phyloP scores from a whole-genome alignment of 2,329 filamentous ascomycete genomes.

The Stagonosporopsis chrysanthemi region DNA sequence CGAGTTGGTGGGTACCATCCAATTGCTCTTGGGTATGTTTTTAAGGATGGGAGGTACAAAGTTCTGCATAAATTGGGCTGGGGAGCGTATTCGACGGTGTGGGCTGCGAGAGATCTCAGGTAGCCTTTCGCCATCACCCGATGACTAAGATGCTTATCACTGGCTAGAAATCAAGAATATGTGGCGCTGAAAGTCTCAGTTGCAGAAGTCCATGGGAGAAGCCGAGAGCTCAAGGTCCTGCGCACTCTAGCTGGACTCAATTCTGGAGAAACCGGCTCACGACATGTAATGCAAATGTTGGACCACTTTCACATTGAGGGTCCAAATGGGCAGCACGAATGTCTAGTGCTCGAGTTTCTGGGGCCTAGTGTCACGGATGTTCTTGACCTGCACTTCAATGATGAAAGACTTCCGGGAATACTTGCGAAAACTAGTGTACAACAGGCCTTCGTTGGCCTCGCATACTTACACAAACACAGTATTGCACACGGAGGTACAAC shows the following conservation, averaged over 20 bases:
- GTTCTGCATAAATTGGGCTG: slow-evolving; percentile 35
- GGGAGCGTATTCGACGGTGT: slow-evolving; percentile 35
- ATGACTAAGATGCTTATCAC: too few relatives aligned
- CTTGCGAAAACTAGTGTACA: slow-evolving; percentile 49
- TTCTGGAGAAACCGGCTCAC: slow-evolving; percentile 4
- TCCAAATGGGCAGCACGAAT: slow-evolving; percentile 57
- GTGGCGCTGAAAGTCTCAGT: slow-evolving; percentile 9
- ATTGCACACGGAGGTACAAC: slow-evolving; percentile 42
- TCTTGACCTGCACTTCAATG: slow-evolving; percentile 43
- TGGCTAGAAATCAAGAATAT: slow-evolving; percentile 1
- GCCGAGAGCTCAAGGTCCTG: slow-evolving; percentile 1
- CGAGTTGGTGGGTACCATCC: slow-evolving; percentile 37
- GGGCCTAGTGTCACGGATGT: slow-evolving; percentile 51
- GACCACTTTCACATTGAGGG: slow-evolving; percentile 51
- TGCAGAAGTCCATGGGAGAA: neutral
- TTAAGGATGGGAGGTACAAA: slow-evolving; percentile 31
- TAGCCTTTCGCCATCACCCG: neutral
- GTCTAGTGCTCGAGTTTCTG: slow-evolving; percentile 54
- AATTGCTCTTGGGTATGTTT: slow-evolving; percentile 25
- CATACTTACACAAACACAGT: slow-evolving; percentile 28
- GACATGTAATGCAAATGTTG: slow-evolving; percentile 47
- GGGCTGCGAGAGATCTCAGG: slow-evolving; percentile 19
- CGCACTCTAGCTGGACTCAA: neutral
- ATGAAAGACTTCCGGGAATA: slow-evolving; percentile 48
- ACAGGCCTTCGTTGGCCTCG: slow-evolving; percentile 29